phyloP scores from a whole-genome alignment of 1,139 yeast genomes.

The Geotrichum carabidarum region DNA sequence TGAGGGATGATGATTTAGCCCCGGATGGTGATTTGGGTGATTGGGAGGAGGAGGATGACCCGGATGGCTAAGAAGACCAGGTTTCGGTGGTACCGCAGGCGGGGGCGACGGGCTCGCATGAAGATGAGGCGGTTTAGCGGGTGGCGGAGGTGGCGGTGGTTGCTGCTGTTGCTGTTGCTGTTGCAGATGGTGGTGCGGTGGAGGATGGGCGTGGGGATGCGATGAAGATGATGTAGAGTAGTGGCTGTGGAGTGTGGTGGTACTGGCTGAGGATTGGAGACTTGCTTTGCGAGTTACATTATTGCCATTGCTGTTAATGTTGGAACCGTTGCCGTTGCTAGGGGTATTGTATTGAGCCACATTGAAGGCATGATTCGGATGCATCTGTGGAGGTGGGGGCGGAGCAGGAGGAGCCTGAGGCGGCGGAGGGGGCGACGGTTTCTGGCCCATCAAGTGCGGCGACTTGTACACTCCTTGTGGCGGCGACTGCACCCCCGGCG shows the following conservation, averaged over 20 bases:
- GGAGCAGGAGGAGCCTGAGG: background rate
- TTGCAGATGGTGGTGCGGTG: background rate
- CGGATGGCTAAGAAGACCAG: too few species aligned
- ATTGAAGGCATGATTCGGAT: constrained; percentile 7
- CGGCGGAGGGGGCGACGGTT: constrained; percentile 9
- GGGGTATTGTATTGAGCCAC: constrained; percentile 1
- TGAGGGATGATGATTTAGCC: too few species aligned
- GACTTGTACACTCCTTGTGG: background rate
- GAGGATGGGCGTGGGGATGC: background rate
- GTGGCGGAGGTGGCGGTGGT: constrained; percentile 7
- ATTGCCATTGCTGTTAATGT: background rate
- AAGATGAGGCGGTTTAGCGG: constrained; percentile 16
- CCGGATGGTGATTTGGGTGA: background rate
- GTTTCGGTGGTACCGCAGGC: background rate
- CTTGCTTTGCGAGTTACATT: background rate
- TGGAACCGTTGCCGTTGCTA: background rate
- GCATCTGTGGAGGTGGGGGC: constrained; percentile 12
- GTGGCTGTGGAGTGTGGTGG: background rate
- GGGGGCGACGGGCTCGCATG: constrained; percentile 6
- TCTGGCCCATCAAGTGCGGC: background rate
- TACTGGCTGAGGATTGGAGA: background rate
- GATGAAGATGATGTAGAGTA: background rate
- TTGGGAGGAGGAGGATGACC: background rate
- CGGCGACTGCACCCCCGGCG: background rate
- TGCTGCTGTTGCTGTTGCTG: background rate